Base-by-base conservation (phyloP, 345 rosid species). In the Hypericum androsaemum region DNA sequence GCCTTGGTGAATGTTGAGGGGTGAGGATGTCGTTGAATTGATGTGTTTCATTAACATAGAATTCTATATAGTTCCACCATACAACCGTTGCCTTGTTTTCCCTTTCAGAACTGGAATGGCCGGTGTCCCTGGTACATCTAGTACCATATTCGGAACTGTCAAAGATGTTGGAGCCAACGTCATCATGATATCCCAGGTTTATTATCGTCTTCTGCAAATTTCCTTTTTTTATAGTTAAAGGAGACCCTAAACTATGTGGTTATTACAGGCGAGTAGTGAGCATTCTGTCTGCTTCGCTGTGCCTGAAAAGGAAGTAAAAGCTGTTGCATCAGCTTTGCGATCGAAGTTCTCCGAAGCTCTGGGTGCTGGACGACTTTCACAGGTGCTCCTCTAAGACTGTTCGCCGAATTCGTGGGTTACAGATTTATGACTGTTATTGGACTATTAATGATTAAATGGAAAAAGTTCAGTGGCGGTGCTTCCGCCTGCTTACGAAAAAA, bases 131-230 rank as follows among this genome's bases (percentile, higher is more conserved):
- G 99, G 99, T 71, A 94, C 99, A 39, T 88, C 95, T 32, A 83
- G 81, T 72, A 85, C 78, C 50, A 94, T 94, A 76, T 94, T 94
- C 73, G 76, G 92, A 57, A 81, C 84, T 38, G 97, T 82, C 69
- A 88, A 88, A 72, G 99, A 86, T 65, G 99, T 94, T 53, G 97
- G 97, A 63, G 99, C 99, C 58, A 94, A 94, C 65, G 99, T 88
- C 48, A 88, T 94, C 66, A 88, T 88, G 97, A 94, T 94, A 70
- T 94, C 97, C 43, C 97, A 88, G 94, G 98, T 88, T 52, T 6
- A 35, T 36, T 15, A 40, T 62, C 36, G 43, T 64, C 59, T 48
- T 36, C 3, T 62, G 41, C 52, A 35, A 28, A 12, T 43, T 15
- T 37, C 48, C 14, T 39, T 46, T 17, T 38, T 53, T 67, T 39